A percentile compares a stretch with the other conserved stretches of the same genome.
Conservation (phyloP, 2,329 filamentous ascomycete species). For the Aspergillus arachidicola region DNA sequence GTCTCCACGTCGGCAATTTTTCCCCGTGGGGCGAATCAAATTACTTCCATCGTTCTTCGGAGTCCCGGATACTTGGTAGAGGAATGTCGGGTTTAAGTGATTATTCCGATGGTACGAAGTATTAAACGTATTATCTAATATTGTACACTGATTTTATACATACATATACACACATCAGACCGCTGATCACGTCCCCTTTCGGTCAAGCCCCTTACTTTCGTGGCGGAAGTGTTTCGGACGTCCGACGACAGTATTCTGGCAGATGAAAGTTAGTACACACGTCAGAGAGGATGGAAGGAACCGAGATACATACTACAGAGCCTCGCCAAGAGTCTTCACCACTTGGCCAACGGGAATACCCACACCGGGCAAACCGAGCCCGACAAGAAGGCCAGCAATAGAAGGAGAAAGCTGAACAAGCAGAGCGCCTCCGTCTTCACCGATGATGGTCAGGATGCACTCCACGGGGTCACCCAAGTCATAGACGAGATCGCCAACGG, state of each 20-base stretch:
- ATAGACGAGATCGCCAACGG: constrained; percentile 22
- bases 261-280: too few species aligned
- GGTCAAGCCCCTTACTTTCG: background rate
- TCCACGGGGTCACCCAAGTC: constrained; percentile 22
- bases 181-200: background rate
- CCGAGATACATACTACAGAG: constrained; percentile 17
- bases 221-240: background rate
- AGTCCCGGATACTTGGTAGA: too few species aligned
- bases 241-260: background rate
- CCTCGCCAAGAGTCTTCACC: constrained; percentile 23
- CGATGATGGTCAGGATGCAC: constrained; percentile 28
- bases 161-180: background rate
- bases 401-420: constrained; percentile 27
- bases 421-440: constrained; percentile 23
- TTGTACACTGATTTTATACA: background rate
- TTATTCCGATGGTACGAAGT: background rate
- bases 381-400: constrained; percentile 23
- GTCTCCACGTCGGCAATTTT: constrained; percentile 12
- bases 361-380: constrained; percentile 25
- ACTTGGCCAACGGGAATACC: constrained; percentile 30
- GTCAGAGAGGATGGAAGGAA: background rate
- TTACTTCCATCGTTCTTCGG: background rate
- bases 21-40: constrained; percentile 16
- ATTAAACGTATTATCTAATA: background rate
- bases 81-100: too few species aligned